Evolutionary conservation across 225 moss, liverwort and hornwort species (phyloP).

Genomic region (Lunularia cruciata): DNA sequence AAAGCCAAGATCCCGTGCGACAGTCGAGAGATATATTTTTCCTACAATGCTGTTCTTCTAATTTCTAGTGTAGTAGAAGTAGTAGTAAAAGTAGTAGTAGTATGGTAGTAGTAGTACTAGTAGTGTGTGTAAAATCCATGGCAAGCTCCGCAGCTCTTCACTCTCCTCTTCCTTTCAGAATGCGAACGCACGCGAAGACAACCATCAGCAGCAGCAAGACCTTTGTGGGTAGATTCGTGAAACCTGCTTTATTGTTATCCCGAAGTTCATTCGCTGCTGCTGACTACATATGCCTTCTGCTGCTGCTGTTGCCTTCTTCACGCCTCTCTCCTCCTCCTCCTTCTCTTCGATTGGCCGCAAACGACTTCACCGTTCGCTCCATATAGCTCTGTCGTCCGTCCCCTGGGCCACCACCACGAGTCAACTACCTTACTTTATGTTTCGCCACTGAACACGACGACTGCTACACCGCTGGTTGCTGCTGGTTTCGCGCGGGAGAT

Average conservation of each 20-base stretch:
- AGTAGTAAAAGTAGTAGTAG: too few relatives aligned
- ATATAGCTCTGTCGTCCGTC: constrained; percentile 10
- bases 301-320: too few relatives aligned
- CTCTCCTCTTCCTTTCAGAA: constrained; percentile 11
- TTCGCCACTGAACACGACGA: background rate
- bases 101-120: too few relatives aligned
- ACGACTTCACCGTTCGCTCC: constrained; percentile 8
- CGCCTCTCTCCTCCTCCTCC: too few relatives aligned
- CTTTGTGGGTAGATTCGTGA: constrained; percentile 7
- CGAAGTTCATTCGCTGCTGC: background rate
- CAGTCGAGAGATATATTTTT: constrained; percentile 5
- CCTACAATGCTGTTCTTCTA: constrained; percentile 11
- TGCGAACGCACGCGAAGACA: background rate
- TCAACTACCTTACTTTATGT: background rate
- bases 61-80: too few relatives aligned
- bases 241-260: background rate
- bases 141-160: constrained; percentile 3
- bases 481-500: background rate
- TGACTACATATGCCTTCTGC: background rate
- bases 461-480: background rate
- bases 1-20: constrained; percentile 16
- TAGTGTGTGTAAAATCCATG: background rate
- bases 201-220: background rate
- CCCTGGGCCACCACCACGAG: constrained; percentile 2
- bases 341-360: background rate